Percentiles rank a stretch among this genome's conserved stretches.
phyloP scores from a whole-genome alignment of 345 rosid species.

The Raphanus sativus region DNA sequence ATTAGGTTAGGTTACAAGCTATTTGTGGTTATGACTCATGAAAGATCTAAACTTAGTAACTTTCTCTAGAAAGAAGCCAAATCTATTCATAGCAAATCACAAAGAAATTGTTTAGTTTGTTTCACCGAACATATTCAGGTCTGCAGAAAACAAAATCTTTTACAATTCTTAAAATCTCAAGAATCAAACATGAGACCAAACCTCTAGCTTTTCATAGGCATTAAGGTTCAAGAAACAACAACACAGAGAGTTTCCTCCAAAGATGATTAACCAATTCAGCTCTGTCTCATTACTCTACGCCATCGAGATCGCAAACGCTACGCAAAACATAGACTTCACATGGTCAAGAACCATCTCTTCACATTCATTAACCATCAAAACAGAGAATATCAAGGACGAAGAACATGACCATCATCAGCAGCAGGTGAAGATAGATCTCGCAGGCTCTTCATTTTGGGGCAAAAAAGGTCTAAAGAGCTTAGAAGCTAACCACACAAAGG shows the following conservation, averaged over 20 bases:
- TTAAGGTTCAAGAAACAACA: constrained; percentile 15
- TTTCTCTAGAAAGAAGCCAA: not conserved
- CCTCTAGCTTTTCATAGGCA: not conserved
- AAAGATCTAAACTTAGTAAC: constrained; percentile 29
- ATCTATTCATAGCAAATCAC: constrained; percentile 30
- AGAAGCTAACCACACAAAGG: constrained; percentile 41
- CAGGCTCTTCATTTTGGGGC: constrained; percentile 65
- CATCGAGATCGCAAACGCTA: constrained; percentile 44
- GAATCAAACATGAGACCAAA: constrained; percentile 3
- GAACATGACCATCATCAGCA: constrained; percentile 43
- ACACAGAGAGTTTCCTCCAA: not conserved
- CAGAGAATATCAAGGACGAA: constrained; percentile 46
- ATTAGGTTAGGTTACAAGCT: constrained; percentile 23
- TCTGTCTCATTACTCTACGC: constrained; percentile 50
- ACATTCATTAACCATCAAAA: constrained; percentile 50
- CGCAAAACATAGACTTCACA: constrained; percentile 48
- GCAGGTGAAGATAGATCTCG: constrained; percentile 60
- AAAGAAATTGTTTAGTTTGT: constrained; percentile 23
- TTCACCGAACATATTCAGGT: constrained; percentile 29
- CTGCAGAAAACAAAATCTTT: not conserved
- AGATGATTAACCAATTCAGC: constrained; percentile 34
- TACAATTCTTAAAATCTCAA: constrained; percentile 3
- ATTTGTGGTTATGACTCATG: constrained; percentile 1
- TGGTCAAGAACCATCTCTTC: constrained; percentile 53
- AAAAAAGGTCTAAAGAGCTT: constrained; percentile 72